Evolutionary conservation across 148 eudicot genomes (phyloP), one percentile per base, ranked within the genome.

Genomic region (Diospyros kaki): DNA sequence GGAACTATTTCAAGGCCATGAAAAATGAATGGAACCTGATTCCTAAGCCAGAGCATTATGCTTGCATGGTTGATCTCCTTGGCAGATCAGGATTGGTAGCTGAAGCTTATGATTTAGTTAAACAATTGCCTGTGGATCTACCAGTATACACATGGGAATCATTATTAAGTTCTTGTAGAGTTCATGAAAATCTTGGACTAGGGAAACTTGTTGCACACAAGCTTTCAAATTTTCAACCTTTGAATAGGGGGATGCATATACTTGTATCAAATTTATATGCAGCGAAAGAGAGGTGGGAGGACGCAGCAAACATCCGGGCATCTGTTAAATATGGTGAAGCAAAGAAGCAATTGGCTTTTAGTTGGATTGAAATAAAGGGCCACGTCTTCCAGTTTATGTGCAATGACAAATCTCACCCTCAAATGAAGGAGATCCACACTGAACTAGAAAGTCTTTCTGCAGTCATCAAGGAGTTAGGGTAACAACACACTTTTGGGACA

Each of bases 61-160:
- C 89, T 50, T 88, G 87, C 66, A 78, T 88, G 83, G 83, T 86
- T 60, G 87, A 88, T 86, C 81, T 88, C 12, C 82, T 83, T 50
- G 88, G 89, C 63, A 80, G 89, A 84, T 85, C 84, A 14, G 87
- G 91, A 58, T 66, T 76, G 75, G 64, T 85, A 52, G 53, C 73
- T 50, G 87, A 88, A 77, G 87, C 89, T 14, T 82, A 82, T 59
- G 87, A 84, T 71, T 75, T 86, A 15, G 87, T 86, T 67, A 72
- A 80, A 67, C 76, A 78, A 66, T 67, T 84, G 51, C 87, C 87
- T 28, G 75, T 39, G 11, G 80, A 78, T 66, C 18, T 76, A 40
- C 87, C 87, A 64, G 78, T 83, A 42, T 74, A 85, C 77, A 69
- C 80, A 17, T 82, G 87, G 89, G 87, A 86, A 64, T 74, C 86